These are phyloP conservation scores for Plasmopara muralis DNA, from an alignment of 352 stramenopile genomes.

Conservation along the genomic window DNA sequence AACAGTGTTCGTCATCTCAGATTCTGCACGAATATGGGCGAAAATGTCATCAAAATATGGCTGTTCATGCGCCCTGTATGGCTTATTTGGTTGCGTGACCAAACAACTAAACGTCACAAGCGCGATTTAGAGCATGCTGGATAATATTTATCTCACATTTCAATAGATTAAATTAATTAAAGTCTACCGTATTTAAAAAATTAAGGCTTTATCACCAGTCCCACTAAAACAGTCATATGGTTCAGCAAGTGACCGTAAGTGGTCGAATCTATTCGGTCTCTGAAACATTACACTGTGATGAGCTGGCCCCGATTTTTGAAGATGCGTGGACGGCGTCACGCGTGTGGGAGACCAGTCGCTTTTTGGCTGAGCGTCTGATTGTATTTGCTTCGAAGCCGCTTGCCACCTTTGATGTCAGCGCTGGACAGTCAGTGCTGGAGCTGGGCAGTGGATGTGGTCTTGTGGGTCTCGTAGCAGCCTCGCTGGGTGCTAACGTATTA, in stretches of 20 bases:
- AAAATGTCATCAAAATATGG: too few relatives aligned
- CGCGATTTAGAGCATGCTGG: too few relatives aligned
- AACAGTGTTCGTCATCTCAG: too few relatives aligned
- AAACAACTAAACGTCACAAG: too few relatives aligned
- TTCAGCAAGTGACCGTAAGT: conserved; percentile 36
- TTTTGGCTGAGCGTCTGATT: conserved; percentile 57
- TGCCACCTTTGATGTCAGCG: conserved; percentile 14
- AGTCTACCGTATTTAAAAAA: too few relatives aligned
- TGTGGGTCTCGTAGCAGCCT: conserved; percentile 52
- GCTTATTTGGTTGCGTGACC: too few relatives aligned
- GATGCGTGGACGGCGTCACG: conserved; percentile 77
- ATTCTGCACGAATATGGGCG: too few relatives aligned
- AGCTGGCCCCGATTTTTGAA: conserved; percentile 74
- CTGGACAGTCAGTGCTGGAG: conserved; percentile 49
- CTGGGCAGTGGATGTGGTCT: conserved; percentile 77
- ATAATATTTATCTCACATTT: too few relatives aligned
- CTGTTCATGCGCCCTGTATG: too few relatives aligned
- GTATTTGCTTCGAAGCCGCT: conserved; percentile 21
- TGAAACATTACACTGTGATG: conserved; percentile 61
- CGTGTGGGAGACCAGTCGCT: conserved; percentile 66
- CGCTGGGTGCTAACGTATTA: conserved; percentile 57
- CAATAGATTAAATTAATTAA: too few relatives aligned
- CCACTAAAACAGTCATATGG: background rate
- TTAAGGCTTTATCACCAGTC: too few relatives aligned
- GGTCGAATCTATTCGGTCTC: conserved; percentile 54